Evolutionary conservation across 306 rosid species (phyloP).

Genomic region (Prunus salicina): DNA sequence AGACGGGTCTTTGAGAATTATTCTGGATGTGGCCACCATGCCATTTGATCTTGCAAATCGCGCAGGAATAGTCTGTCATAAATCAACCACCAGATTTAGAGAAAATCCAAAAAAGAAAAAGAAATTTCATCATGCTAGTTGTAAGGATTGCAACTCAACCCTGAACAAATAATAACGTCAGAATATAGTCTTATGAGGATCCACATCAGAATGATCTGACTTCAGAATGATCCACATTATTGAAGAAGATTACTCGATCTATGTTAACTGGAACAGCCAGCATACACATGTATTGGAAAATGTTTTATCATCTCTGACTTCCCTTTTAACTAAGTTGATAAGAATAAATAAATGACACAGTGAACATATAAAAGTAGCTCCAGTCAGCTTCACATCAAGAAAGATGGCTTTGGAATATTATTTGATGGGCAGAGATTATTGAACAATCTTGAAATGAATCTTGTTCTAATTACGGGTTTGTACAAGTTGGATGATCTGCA

Average conservation of each 20-base stretch:
- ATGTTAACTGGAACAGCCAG: not conserved
- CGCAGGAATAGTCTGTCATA: not conserved
- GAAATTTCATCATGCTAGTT: not conserved
- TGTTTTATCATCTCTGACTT: not conserved
- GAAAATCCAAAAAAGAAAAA: not conserved
- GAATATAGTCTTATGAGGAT: no score
- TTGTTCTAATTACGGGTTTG: not conserved
- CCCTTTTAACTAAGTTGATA: not conserved
- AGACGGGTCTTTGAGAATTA: not conserved
- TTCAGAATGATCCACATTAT: no score
- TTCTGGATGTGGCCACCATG: not conserved
- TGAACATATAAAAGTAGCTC: not conserved
- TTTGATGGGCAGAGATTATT: not conserved
- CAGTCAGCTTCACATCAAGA: slow-evolving; percentile 16
- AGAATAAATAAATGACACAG: not conserved
- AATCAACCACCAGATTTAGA: not conserved
- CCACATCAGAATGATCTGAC: not conserved
- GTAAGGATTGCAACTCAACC: not conserved
- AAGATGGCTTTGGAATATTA: slow-evolving; percentile 6
- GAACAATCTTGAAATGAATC: not conserved
- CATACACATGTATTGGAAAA: not conserved
- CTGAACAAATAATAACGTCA: no score
- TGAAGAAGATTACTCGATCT: not conserved
- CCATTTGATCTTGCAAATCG: not conserved
- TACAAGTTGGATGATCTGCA: not conserved